phyloP scores from a whole-genome alignment of 192 early-diverging fungal genomes.

The Entomortierella chlamydospora region DNA sequence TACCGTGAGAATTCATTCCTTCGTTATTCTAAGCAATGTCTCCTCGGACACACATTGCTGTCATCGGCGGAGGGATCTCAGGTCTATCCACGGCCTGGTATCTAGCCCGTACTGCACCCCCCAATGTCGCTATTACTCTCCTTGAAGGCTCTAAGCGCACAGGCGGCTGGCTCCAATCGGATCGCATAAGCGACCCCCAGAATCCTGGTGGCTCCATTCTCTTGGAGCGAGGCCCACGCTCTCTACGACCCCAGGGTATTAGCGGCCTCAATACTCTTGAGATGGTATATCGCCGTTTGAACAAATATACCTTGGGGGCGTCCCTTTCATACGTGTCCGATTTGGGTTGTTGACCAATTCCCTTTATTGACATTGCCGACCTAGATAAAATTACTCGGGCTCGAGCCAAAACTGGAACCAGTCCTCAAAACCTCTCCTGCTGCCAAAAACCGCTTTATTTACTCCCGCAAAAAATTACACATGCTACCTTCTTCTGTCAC shows the following conservation, averaged over 20 bases:
- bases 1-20: neutral
- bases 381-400: constrained; percentile 70
- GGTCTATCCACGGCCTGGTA: constrained; percentile 90
- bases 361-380: neutral
- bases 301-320: neutral
- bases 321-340: neutral
- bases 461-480: constrained; percentile 75
- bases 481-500: constrained; percentile 62
- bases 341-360: neutral
- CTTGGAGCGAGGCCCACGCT: constrained; percentile 87
- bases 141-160: constrained; percentile 75
- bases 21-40: constrained; percentile 18
- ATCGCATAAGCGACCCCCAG: constrained; percentile 53
- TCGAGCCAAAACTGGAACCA: constrained; percentile 68
- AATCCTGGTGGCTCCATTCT: constrained; percentile 58
- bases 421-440: constrained; percentile 74
- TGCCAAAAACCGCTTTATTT: constrained; percentile 87
- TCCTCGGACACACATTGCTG: constrained; percentile 63
- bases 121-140: constrained; percentile 70
- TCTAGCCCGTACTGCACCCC: constrained; percentile 61
- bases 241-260: constrained; percentile 77
- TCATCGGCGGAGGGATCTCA: constrained; percentile 94
- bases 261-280: constrained; percentile 82
- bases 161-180: constrained; percentile 91
- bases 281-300: constrained; percentile 61